Evolutionary conservation across 208 protist genomes (phyloP).

Genomic region (Balamuthia mandrillaris): DNA sequence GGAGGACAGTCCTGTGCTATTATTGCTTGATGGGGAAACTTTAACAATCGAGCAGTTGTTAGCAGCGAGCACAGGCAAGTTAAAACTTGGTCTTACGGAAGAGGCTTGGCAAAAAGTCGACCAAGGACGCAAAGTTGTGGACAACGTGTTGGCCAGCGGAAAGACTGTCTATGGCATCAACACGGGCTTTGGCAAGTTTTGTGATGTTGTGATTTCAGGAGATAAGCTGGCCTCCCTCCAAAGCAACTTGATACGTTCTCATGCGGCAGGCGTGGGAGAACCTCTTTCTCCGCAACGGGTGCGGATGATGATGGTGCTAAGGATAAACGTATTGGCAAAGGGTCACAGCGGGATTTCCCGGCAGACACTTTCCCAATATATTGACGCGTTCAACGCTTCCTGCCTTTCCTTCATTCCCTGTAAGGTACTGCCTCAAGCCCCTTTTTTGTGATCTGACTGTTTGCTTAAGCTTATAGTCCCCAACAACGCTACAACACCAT

Average conservation of each 20-base stretch:
- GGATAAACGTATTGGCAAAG: constrained; percentile 76
- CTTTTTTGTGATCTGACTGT: neutral
- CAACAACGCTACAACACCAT: neutral
- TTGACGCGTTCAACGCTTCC: constrained; percentile 66
- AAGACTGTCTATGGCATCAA: constrained; percentile 76
- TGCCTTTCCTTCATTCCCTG: constrained; percentile 69
- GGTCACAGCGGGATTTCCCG: constrained; percentile 20
- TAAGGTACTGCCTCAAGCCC: constrained; percentile 36
- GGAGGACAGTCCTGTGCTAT: too few species aligned
- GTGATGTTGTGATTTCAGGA: constrained; percentile 67
- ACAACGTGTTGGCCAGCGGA: constrained; percentile 28
- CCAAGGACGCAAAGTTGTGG: constrained; percentile 38
- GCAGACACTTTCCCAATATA: constrained; percentile 30
- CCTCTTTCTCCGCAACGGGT: constrained; percentile 65
- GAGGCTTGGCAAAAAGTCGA: constrained; percentile 28
- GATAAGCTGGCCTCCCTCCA: constrained; percentile 72
- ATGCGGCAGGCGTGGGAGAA: constrained; percentile 73
- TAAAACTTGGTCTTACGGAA: constrained; percentile 28
- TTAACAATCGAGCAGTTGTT: neutral
- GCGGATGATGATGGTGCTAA: constrained; percentile 69
- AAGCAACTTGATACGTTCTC: constrained; percentile 78
- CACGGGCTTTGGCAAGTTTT: constrained; percentile 81
- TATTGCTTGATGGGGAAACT: constrained; percentile 1
- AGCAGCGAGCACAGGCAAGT: neutral
- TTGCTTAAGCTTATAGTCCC: neutral